Percentiles rank a stretch among this genome's conserved stretches.
Conservation (phyloP, 2,329 filamentous ascomycete genomes). For the Neofusicoccum sp. region DNA sequence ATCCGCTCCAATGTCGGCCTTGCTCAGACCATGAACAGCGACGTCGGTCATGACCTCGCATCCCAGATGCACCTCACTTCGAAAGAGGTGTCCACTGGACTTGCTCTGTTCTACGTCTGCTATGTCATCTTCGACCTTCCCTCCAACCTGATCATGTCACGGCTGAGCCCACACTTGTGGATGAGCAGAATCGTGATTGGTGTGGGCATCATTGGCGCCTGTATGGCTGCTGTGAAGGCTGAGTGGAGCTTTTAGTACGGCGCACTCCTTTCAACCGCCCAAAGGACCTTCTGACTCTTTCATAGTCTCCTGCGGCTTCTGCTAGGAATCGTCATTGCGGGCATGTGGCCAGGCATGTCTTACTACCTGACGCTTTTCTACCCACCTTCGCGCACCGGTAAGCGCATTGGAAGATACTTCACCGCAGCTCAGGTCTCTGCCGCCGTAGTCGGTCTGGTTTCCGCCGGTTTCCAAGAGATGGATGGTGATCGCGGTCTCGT, state of each 20-base stretch:
- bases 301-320: conserved; percentile 72
- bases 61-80: conserved; percentile 66
- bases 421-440: conserved; percentile 87
- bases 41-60: conserved; percentile 70
- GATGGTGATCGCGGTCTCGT: conserved; percentile 73
- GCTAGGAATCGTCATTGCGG: conserved; percentile 82
- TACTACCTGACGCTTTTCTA: conserved; percentile 93
- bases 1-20: conserved; percentile 90
- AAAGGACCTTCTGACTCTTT: conserved; percentile 18
- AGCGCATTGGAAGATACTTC: conserved; percentile 86
- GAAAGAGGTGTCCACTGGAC: conserved; percentile 77
- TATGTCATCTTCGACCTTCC: conserved; percentile 89
- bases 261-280: conserved; percentile 12
- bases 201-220: conserved; percentile 78
- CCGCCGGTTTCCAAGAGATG: conserved; percentile 89
- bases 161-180: conserved; percentile 80
- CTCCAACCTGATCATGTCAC: conserved; percentile 85
- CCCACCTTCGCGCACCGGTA: conserved; percentile 79
- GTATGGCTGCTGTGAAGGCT: conserved; percentile 76
- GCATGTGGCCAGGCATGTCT: conserved; percentile 94
- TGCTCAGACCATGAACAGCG: conserved; percentile 87
- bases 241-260: conserved; percentile 79
- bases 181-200: conserved; percentile 89
- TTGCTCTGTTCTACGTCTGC: conserved; percentile 87
- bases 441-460: conserved; percentile 83